Conservation (phyloP, 371 early-diverging fungal genomes). For the Apophysomyces ossiformis region DNA sequence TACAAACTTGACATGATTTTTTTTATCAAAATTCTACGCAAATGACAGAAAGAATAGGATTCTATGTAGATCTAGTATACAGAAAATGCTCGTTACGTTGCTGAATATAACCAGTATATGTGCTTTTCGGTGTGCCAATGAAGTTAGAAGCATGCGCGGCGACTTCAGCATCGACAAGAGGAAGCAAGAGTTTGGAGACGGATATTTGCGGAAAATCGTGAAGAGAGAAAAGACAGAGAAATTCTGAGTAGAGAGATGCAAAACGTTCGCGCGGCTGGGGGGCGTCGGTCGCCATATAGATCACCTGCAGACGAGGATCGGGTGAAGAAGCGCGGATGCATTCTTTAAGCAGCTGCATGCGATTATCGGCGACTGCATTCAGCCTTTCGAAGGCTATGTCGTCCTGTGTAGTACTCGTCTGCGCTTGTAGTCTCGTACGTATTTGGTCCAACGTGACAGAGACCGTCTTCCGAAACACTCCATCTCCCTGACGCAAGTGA, state of each 20-base stretch:
- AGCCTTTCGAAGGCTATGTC: background rate
- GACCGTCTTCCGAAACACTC: conserved; percentile 36
- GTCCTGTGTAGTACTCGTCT: background rate
- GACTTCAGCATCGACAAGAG: conserved; percentile 20
- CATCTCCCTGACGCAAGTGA: conserved; percentile 58
- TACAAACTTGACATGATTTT: too few relatives aligned
- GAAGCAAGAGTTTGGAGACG: background rate
- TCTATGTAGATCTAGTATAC: background rate
- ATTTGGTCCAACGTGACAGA: conserved; percentile 37
- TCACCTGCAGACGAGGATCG: conserved; percentile 24
- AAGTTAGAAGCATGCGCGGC: conserved; percentile 15
- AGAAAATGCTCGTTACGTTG: background rate
- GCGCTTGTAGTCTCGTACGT: conserved; percentile 13
- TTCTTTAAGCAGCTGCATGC: background rate
- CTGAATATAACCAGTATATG: conserved; percentile 17
- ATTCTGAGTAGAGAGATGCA: conserved; percentile 30
- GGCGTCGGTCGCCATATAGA: conserved; percentile 54
- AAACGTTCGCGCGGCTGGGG: conserved; percentile 28
- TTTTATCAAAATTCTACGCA: background rate
- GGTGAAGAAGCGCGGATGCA: background rate
- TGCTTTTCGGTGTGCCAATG: conserved; percentile 19
- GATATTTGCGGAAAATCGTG: conserved; percentile 34
- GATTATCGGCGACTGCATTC: background rate
- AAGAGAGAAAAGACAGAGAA: conserved; percentile 46
- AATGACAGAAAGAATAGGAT: background rate